Base-by-base conservation (phyloP, 192 early-diverging fungal genomes). In the Podochytrium sp. region DNA sequence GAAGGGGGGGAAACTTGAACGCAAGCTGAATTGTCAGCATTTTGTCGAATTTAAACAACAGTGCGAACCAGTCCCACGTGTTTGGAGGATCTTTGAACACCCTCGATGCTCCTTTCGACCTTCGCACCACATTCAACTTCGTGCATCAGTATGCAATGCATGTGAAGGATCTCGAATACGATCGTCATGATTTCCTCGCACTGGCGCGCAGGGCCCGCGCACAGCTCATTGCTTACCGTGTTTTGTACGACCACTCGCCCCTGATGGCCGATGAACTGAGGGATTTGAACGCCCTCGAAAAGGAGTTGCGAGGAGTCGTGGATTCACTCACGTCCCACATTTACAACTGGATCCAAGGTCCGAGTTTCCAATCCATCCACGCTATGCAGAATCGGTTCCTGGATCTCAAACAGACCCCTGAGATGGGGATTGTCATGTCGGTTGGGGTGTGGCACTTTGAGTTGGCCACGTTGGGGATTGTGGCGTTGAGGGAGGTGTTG, bases 21-120 rank as follows among this genome's bases (percentile, higher is more conserved):
- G n/a, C n/a, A n/a, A n/a, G n/a, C n/a, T n/a, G n/a, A n/a, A n/a
- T n/a, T n/a, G n/a, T n/a, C n/a, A n/a, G n/a, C n/a, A n/a, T n/a
- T n/a, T n/a, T n/a, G n/a, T n/a, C n/a, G n/a, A n/a, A n/a, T n/a
- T n/a, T n/a, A n/a, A n/a, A n/a, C n/a, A n/a, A n/a, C n/a, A n/a
- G n/a, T n/a, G n/a, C n/a, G n/a, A n/a, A n/a, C n/a, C n/a, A n/a
- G n/a, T 49, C 47, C 12, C 47, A 49, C 34, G 16, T 70, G 14
- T 70, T 70, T 70, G 67, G 67, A 3, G 67, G 67, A 12, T 55
- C 52, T 10, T 30, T 66, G 3, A n/a, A 38, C 29, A 23, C 5
- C 0, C 7, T 55, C 33, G 14, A 20, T 20, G 20, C 14, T 12
- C 27, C 33, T 6, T 70, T 55, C 43, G 37, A 51, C 34, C 25